Conservation (phyloP, 352 stramenopile genomes). For the Thalassiosira gravida region DNA sequence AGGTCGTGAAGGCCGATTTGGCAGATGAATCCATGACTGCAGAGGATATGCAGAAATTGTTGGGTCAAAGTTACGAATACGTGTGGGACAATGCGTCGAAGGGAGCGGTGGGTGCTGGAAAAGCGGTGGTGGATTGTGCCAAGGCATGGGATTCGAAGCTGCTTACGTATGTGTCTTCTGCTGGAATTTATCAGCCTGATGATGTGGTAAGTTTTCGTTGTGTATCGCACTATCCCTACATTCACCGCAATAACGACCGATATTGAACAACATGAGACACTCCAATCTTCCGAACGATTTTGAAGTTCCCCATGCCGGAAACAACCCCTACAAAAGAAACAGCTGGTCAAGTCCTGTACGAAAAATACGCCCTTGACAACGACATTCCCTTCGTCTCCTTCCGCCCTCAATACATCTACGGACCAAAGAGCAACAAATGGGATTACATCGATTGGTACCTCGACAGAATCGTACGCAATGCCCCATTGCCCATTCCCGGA, state of each 20-base stretch:
- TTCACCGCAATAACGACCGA: too few species aligned
- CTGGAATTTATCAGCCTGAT: slow-evolving; percentile 77
- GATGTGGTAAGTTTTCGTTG: slow-evolving; percentile 31
- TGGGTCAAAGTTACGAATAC: slow-evolving; percentile 77
- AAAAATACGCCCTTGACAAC: slow-evolving; percentile 73
- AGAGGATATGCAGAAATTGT: slow-evolving; percentile 57
- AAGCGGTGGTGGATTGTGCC: slow-evolving; percentile 72
- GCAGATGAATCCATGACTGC: slow-evolving; percentile 73
- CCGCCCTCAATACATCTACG: slow-evolving; percentile 88
- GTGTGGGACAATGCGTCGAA: slow-evolving; percentile 84
- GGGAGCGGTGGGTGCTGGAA: slow-evolving; percentile 63
- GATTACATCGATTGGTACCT: slow-evolving; percentile 89
- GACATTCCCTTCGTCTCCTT: slow-evolving; percentile 82
- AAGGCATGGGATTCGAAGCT: slow-evolving; percentile 79
- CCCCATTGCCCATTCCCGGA: slow-evolving; percentile 81
- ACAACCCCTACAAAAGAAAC: slow-evolving; percentile 78
- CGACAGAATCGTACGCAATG: slow-evolving; percentile 78
- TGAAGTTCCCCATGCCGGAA: slow-evolving; percentile 77
- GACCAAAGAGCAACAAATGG: slow-evolving; percentile 86
- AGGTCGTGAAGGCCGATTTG: slow-evolving; percentile 73
- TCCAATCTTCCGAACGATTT: too few species aligned
- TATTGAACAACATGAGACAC: too few species aligned
- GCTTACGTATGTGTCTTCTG: slow-evolving; percentile 76
- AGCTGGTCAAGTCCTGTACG: slow-evolving; percentile 70
- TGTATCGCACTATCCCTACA: too few species aligned